Base-by-base conservation (phyloP, 2,329 filamentous ascomycete genomes). In the Colletotrichum abscissum region DNA sequence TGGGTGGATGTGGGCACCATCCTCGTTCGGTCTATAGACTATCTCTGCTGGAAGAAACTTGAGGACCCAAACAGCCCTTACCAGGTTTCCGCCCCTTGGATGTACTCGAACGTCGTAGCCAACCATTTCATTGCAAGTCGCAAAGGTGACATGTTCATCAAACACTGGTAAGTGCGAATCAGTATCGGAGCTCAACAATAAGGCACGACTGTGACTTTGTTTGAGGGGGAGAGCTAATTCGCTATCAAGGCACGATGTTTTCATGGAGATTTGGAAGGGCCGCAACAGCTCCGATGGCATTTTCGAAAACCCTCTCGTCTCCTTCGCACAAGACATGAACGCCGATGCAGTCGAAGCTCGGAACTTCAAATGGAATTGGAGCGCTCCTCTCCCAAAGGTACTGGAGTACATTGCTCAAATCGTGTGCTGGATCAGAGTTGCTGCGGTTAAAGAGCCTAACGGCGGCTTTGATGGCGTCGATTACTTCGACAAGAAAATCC, bases 1-100 rank as follows among this genome's bases (percentile, higher is more conserved):
- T 84, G 81, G 78, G 79, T 85, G 73, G 84, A 86, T 69, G 82
- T 85, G 5, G 83, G 83, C 5, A 80, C 77, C 55, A 79, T 85
- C 19, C 70, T 85, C n/a, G 76, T 84, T 38, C 76, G 83, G 5
- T 74, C 76, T 33, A 76, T 85, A 30, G 82, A 85, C 67, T 75
- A 78, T 16, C 77, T 85, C 46, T 84, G 82, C 57, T 85, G 83
- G 84, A 72, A 80, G 24, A 67, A 78, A 42, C 76, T 85, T n/a
- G 76, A 77, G 35, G 82, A 85, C 71, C 77, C 80, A 1, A 54
- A 66, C 0, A 78, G 76, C 4, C 82, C 82, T 0, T 81, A 78
- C 60, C 78, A 79, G 30, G 77, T 84, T 9, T 76, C 79, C 3
- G 75, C 76, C 7, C 75, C 79, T 1, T 62, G 77, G 30, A 76